A percentile compares a stretch with the other conserved stretches of the same genome.
These are phyloP conservation scores for Phytophthora cryptogea DNA, from an alignment of 352 stramenopile species.

Conservation along the genomic window DNA sequence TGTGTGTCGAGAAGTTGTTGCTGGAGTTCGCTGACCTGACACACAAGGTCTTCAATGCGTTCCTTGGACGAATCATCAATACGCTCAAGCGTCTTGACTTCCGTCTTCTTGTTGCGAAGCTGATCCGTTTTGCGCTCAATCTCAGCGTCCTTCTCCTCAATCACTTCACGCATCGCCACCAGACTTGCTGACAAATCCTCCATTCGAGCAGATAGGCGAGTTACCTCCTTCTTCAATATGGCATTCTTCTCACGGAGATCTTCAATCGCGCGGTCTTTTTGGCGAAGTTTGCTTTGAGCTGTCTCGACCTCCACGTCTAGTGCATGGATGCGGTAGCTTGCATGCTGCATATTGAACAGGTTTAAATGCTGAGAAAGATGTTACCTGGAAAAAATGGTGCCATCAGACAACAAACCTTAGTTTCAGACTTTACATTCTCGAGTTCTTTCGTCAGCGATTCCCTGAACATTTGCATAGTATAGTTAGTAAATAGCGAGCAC, in stretches of 20 bases:
- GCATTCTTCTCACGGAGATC: slow-evolving; percentile 71
- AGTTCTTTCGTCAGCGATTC: slow-evolving; percentile 72
- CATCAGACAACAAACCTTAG: slow-evolving; percentile 39
- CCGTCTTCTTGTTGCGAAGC: slow-evolving; percentile 74
- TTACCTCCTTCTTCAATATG: slow-evolving; percentile 69
- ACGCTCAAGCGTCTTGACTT: slow-evolving; percentile 76
- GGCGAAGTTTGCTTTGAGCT: slow-evolving; percentile 72
- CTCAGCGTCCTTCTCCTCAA: slow-evolving; percentile 64
- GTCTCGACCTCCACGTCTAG: slow-evolving; percentile 78
- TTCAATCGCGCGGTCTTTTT: slow-evolving; percentile 75
- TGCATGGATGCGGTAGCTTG: slow-evolving; percentile 73
- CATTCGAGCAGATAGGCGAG: slow-evolving; percentile 47
- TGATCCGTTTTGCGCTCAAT: slow-evolving; percentile 67
- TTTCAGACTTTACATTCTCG: slow-evolving; percentile 67
- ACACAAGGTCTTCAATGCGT: slow-evolving; percentile 78
- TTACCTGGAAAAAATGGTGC: background rate
- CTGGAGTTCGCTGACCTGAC: slow-evolving; percentile 70
- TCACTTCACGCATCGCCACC: slow-evolving; percentile 50
- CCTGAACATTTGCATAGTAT: slow-evolving; percentile 15
- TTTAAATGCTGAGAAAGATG: background rate
- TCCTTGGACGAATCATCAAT: slow-evolving; percentile 81
- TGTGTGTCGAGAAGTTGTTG: slow-evolving; percentile 78
- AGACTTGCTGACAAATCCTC: slow-evolving; percentile 57
- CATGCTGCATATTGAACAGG: slow-evolving; percentile 40
- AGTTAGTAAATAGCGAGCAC: background rate